phyloP scores from a whole-genome alignment of 768 basidiomycete species.

The Xanthoconium purpureum region DNA sequence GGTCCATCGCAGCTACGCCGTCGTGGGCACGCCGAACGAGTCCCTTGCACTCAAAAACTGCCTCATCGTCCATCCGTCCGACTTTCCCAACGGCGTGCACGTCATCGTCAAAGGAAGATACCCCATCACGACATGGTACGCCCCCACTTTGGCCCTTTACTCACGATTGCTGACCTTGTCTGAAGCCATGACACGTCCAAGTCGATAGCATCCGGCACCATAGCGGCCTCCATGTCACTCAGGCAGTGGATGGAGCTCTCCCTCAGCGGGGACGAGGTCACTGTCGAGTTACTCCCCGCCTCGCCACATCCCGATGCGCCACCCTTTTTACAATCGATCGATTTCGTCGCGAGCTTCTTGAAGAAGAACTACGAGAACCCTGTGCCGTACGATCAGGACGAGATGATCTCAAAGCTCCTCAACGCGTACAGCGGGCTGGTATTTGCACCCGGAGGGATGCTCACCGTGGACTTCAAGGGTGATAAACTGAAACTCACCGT shows the following conservation, averaged over 20 bases:
- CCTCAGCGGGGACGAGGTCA: slow-evolving; percentile 68
- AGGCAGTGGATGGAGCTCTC: slow-evolving; percentile 91
- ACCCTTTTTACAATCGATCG: slow-evolving; percentile 71
- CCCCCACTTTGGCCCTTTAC: neutral
- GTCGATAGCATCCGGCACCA: slow-evolving; percentile 59
- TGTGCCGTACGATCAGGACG: slow-evolving; percentile 84
- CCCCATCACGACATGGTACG: slow-evolving; percentile 72
- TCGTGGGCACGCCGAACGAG: slow-evolving; percentile 61
- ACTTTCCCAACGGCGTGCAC: slow-evolving; percentile 72
- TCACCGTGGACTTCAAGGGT: slow-evolving; percentile 88
- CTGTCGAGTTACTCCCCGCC: slow-evolving; percentile 55
- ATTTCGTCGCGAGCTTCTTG: slow-evolving; percentile 73
- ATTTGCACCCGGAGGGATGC: slow-evolving; percentile 62
- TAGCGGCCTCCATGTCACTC: slow-evolving; percentile 77
- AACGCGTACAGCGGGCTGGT: slow-evolving; percentile 71
- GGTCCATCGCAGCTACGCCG: slow-evolving; percentile 42
- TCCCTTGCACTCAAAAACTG: slow-evolving; percentile 77
- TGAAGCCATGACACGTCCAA: slow-evolving; percentile 76
- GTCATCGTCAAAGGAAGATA: slow-evolving; percentile 71
- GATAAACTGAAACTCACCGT: slow-evolving; percentile 74
- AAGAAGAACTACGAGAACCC: slow-evolving; percentile 50
- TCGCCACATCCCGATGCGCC: slow-evolving; percentile 52
- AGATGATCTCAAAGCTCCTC: slow-evolving; percentile 73
- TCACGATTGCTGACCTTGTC: slow-evolving; percentile 27
- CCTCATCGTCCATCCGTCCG: slow-evolving; percentile 71